phyloP scores from a whole-genome alignment of 768 basidiomycete genomes.

The Rhizopogon vinicolor region DNA sequence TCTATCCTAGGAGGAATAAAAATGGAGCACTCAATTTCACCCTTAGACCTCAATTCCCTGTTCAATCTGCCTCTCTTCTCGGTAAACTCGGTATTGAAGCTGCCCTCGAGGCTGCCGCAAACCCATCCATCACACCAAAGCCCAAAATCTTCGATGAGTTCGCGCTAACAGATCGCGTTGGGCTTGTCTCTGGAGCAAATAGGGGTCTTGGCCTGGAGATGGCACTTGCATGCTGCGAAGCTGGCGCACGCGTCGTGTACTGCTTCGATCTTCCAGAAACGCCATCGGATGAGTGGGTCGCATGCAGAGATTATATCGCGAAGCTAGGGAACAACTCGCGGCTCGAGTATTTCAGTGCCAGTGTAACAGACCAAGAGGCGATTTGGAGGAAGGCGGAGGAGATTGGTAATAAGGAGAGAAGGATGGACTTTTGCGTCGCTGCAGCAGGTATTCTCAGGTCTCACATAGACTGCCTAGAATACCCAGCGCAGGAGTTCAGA shows the following conservation, averaged over 20 bases:
- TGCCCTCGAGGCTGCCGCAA: slow-evolving; percentile 40
- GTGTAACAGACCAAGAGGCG: slow-evolving; percentile 59
- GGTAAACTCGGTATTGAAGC: slow-evolving; percentile 62
- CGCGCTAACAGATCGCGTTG: slow-evolving; percentile 51
- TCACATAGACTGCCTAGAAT: slow-evolving; percentile 60
- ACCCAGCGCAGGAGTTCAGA: slow-evolving; percentile 59
- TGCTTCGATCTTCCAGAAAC: slow-evolving; percentile 57
- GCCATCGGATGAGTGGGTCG: slow-evolving; percentile 55
- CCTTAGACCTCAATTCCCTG: slow-evolving; percentile 12
- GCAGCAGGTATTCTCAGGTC: slow-evolving; percentile 69
- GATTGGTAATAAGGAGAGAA: slow-evolving; percentile 61
- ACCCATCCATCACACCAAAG: slow-evolving; percentile 28
- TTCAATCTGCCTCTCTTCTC: slow-evolving; percentile 46
- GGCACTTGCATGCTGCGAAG: slow-evolving; percentile 70
- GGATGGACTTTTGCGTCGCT: slow-evolving; percentile 74
- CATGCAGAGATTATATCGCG: slow-evolving; percentile 47
- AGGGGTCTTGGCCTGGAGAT: slow-evolving; percentile 81
- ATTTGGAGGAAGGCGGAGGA: slow-evolving; percentile 54
- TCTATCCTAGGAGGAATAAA: background rate
- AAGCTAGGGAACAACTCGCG: slow-evolving; percentile 38
- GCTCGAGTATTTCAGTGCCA: slow-evolving; percentile 58
- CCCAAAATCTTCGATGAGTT: slow-evolving; percentile 60
- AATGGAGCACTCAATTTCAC: background rate
- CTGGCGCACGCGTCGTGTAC: slow-evolving; percentile 65
- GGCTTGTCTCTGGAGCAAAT: slow-evolving; percentile 60